phyloP scores from a whole-genome alignment of 2,329 filamentous ascomycete genomes.

The Cadophora sp. region DNA sequence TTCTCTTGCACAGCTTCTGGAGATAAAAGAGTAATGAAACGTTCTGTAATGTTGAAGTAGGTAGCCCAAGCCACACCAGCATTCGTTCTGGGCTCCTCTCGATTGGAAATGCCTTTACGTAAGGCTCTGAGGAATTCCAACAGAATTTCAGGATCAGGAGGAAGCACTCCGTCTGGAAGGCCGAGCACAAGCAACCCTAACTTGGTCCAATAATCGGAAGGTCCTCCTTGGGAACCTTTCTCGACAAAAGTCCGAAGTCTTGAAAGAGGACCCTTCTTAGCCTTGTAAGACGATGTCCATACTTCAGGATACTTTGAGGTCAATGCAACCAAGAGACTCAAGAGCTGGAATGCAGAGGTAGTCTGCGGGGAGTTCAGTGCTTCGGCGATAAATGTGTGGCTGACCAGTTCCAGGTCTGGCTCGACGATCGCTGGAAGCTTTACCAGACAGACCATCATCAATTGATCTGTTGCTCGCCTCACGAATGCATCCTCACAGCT shows the following conservation, averaged over 20 bases:
- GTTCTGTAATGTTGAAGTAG: slow-evolving; percentile 70
- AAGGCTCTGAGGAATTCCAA: slow-evolving; percentile 70
- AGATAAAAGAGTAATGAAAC: slow-evolving; percentile 56
- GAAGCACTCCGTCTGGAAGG: slow-evolving; percentile 62
- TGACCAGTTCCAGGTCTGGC: slow-evolving; percentile 57
- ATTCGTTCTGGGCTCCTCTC: slow-evolving; percentile 77
- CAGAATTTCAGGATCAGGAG: slow-evolving; percentile 59
- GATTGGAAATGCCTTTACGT: slow-evolving; percentile 72
- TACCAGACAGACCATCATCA: slow-evolving; percentile 57
- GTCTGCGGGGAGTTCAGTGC: slow-evolving; percentile 75
- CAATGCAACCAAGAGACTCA: slow-evolving; percentile 69
- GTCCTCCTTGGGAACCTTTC: slow-evolving; percentile 83
- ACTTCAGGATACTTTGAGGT: slow-evolving; percentile 70
- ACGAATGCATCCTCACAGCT: slow-evolving; percentile 65
- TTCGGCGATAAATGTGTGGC: slow-evolving; percentile 71
- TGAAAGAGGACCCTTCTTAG: slow-evolving; percentile 60
- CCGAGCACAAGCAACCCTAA: slow-evolving; percentile 65
- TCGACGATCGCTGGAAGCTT: slow-evolving; percentile 54
- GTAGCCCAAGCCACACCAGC: slow-evolving; percentile 73
- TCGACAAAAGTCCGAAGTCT: slow-evolving; percentile 76
- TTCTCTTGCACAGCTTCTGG: slow-evolving; percentile 52
- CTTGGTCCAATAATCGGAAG: slow-evolving; percentile 74
- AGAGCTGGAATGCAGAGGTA: slow-evolving; percentile 75
- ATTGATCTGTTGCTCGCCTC: slow-evolving; percentile 57
- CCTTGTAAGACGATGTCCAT: slow-evolving; percentile 69